phyloP scores from a whole-genome alignment of 2,329 filamentous ascomycete species.

The Biscogniauxia sp. region DNA sequence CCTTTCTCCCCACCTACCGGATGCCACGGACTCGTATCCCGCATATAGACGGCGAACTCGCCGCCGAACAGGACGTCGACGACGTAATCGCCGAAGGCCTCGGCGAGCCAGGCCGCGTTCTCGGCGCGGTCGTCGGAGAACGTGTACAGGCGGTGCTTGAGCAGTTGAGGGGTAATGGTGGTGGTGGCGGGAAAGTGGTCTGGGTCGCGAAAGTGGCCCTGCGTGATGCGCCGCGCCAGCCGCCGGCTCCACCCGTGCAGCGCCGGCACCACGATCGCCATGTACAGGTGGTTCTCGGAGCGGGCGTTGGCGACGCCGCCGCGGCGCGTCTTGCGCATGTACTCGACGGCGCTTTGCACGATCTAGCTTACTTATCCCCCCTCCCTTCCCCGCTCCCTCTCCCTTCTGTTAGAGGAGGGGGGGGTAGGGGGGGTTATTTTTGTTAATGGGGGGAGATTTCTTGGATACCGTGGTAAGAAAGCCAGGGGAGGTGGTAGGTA shows the following conservation, averaged over 20 bases:
- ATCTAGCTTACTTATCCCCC: too few relatives aligned
- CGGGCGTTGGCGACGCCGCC: too few relatives aligned
- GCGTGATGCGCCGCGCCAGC: background rate
- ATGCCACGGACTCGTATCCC: background rate
- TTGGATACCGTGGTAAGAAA: too few relatives aligned
- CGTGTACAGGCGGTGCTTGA: background rate
- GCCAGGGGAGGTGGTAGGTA: too few relatives aligned
- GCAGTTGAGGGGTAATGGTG: background rate
- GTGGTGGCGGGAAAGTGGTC: too few relatives aligned
- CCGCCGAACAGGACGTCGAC: background rate
- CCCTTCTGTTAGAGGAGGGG: too few relatives aligned
- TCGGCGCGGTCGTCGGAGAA: background rate
- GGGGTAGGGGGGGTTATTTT: too few relatives aligned
- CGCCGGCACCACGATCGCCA: background rate
- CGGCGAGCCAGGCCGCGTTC: background rate
- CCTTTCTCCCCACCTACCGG: background rate
- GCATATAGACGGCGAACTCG: background rate
- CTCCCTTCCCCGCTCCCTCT: too few relatives aligned
- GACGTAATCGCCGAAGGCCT: background rate
- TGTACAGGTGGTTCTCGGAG: background rate
- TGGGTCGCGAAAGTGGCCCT: background rate
- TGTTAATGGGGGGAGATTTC: too few relatives aligned
- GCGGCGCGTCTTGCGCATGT: too few relatives aligned
- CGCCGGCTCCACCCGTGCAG: background rate
- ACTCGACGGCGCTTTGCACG: too few relatives aligned